Percentiles rank a stretch among this genome's conserved stretches.
Conservation (phyloP, 345 rosid species). For the Barbarea vulgaris region DNA sequence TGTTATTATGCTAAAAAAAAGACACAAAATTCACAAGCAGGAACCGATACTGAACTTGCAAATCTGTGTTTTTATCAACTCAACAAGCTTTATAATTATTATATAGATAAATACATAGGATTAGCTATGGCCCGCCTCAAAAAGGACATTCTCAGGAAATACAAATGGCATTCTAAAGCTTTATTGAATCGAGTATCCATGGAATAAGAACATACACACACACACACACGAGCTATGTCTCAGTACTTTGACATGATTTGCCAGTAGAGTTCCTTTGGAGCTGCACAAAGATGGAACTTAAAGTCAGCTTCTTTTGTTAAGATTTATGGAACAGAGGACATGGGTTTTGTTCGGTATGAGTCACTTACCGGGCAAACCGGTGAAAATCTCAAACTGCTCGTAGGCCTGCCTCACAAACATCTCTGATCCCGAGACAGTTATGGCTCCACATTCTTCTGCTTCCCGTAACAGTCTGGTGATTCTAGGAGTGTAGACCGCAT, state of each 20-base stretch:
- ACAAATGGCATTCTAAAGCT: conserved; percentile 13
- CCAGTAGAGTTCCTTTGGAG: conserved; percentile 77
- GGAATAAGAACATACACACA: conserved; percentile 11
- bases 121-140: neutral
- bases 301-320: conserved; percentile 16
- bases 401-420: conserved; percentile 97
- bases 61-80: neutral
- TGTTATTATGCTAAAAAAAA: neutral
- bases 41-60: neutral
- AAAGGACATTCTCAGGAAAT: neutral
- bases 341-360: neutral
- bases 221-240: conserved; percentile 8
- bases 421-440: conserved; percentile 70
- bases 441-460: conserved; percentile 81
- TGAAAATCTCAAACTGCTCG: conserved; percentile 77
- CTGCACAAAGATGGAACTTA: conserved; percentile 44
- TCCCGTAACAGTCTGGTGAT: conserved; percentile 80
- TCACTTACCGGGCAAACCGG: conserved; percentile 72
- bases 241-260: conserved; percentile 65
- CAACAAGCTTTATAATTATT: neutral
- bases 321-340: neutral
- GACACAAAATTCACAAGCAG: neutral
- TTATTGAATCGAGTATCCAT: conserved; percentile 16
- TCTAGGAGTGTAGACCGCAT: conserved; percentile 88
- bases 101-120: neutral